Evolutionary conservation across 768 basidiomycete species (phyloP).

Genomic region (Leucosporidium yakuticum): DNA sequence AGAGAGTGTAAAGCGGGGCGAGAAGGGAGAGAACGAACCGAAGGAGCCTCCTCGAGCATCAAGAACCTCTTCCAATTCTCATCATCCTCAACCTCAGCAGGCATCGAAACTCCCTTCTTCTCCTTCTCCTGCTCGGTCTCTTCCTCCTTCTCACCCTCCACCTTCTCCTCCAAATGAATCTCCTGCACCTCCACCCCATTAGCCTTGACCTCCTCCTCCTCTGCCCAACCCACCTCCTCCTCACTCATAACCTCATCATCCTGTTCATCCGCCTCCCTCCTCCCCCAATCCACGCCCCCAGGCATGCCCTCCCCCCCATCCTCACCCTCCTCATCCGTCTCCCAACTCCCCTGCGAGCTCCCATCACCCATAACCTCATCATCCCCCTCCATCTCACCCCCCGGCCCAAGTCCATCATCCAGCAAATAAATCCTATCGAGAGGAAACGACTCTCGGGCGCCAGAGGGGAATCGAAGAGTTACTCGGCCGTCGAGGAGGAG

Average conservation of each 20-base stretch:
- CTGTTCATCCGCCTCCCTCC: conserved; percentile 1
- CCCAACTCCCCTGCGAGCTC: conserved; percentile 28
- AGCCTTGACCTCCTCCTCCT: conserved; percentile 5
- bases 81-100: conserved; percentile 43
- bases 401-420: conserved; percentile 72
- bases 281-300: not conserved
- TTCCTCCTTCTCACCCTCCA: conserved; percentile 17
- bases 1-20: too few relatives aligned
- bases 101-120: conserved; percentile 15
- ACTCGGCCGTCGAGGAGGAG: conserved; percentile 52
- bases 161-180: conserved; percentile 3
- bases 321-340: conserved; percentile 25
- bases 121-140: not conserved
- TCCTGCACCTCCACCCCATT: conserved; percentile 14
- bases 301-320: not conserved
- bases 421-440: conserved; percentile 66
- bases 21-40: not conserved
- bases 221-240: conserved; percentile 5
- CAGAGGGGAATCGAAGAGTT: conserved; percentile 48
- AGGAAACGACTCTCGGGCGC: conserved; percentile 51
- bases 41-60: conserved; percentile 48
- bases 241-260: not conserved
- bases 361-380: conserved; percentile 1
- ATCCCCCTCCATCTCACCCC: conserved; percentile 23
- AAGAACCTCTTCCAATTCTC: conserved; percentile 73